A percentile compares a stretch with the other conserved stretches of the same genome.
phyloP scores from a whole-genome alignment of 73 alveolate genomes.

The Paramecium primaurelia region DNA sequence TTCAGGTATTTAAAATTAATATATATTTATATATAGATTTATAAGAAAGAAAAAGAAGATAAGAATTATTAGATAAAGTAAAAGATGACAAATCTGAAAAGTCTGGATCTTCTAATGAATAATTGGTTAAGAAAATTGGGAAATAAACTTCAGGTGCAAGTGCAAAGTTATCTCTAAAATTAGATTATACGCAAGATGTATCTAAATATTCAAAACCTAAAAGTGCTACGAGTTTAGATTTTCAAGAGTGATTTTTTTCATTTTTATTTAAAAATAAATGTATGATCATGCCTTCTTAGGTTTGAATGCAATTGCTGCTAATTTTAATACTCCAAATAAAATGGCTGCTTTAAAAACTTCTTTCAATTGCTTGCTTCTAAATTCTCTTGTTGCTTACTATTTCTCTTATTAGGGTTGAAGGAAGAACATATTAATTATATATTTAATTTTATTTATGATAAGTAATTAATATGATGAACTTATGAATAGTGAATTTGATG shows the following conservation, averaged over 20 bases:
- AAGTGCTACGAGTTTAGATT: background rate
- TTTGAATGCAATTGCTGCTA: background rate
- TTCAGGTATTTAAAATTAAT: background rate
- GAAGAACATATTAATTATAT: background rate
- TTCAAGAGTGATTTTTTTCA: background rate
- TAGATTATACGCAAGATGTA: background rate
- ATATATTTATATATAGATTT: background rate
- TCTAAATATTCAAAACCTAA: background rate
- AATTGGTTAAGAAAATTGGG: background rate
- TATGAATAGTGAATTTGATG: background rate
- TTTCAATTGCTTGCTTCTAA: background rate
- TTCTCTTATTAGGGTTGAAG: slow-evolving; percentile 18
- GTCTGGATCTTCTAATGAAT: background rate
- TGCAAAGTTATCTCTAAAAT: background rate
- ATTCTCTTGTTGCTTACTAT: background rate
- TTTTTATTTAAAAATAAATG: background rate
- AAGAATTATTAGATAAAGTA: background rate
- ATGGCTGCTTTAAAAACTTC: slow-evolving; percentile 2
- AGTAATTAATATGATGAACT: background rate
- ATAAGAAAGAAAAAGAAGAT: background rate
- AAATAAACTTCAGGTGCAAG: background rate
- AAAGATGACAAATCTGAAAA: background rate
- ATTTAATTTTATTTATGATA: slow-evolving; percentile 5
- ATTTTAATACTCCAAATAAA: background rate
- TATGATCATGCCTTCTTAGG: slow-evolving; percentile 9